phyloP scores from a whole-genome alignment of 2,329 filamentous ascomycete species.

The Phaeosphaeriaceae sp. region DNA sequence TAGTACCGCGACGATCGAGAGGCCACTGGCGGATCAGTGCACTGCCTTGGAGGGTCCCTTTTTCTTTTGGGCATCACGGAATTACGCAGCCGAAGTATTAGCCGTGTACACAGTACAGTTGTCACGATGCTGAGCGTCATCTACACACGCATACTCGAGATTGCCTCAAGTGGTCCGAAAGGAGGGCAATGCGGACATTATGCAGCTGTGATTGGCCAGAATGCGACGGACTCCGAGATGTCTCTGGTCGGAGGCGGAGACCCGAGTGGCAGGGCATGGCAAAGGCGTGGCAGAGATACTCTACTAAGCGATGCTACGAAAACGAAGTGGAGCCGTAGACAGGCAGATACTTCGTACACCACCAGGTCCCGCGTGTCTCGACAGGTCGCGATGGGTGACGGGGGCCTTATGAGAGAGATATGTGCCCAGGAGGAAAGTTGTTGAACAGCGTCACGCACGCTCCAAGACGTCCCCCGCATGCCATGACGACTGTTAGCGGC shows the following conservation, averaged over 20 bases:
- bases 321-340: constrained; percentile 1
- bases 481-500: constrained; percentile 16
- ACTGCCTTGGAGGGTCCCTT: neutral
- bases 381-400: neutral
- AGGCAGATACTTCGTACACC: neutral
- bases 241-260: constrained; percentile 27
- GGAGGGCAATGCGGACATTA: neutral
- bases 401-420: neutral
- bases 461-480: constrained; percentile 4
- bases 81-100: neutral
- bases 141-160: neutral
- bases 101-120: neutral
- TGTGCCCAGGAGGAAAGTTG: neutral
- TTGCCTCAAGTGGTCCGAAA: neutral
- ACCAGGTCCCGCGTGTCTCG: neutral
- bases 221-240: constrained; percentile 29
- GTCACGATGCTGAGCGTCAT: constrained; percentile 1
- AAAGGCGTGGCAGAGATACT: neutral
- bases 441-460: constrained; percentile 1
- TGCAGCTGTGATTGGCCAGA: neutral
- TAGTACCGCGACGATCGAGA: neutral
- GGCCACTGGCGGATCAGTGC: constrained; percentile 1
- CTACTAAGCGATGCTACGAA: constrained; percentile 5
- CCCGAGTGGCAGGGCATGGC: constrained; percentile 17
- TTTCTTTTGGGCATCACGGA: neutral